Evolutionary conservation across 2,329 filamentous ascomycete species (phyloP), one percentile per base, ranked within the genome.

Genomic region (Clonostachys solani): DNA sequence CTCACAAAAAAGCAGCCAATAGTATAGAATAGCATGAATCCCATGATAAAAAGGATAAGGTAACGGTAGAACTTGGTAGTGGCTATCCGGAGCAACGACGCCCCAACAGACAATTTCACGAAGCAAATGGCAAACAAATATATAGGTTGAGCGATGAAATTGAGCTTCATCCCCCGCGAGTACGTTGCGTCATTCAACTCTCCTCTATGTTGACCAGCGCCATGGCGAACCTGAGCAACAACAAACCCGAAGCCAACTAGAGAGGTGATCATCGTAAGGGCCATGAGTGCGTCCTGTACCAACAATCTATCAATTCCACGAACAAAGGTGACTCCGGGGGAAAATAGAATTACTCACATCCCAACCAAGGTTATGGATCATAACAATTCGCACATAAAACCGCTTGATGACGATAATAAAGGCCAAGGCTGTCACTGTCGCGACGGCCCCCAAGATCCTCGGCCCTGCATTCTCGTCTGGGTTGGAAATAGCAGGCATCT

Each of bases 351-450:
- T 16, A 55, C 62, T 47, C 50, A 65, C 77, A 61, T 81, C 77
- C 19, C 63, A 53, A 3, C 75, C 74, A 41, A 73, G 62, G 29
- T 70, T 71, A 19, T 67, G 72, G 41, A 80, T 64, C 57, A 79
- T 68, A 12, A 58, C 54, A 3, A 67, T 23, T 12, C 77, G 67
- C 23, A 78, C 76, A 48, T 73, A 75, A 34, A 69, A 56, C 33
- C 74, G 67, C n/a, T 69, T 56, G 5, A 65, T 7, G 2, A 75
- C 68, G 2, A 64, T 57, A 10, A 73, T 43, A 0, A 65, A 54
- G 2, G 72, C 67, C 12, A 67, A 40, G 1, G 58, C 55, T 13
- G 68, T 66, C 43, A 74, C 61, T 2, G 65, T 49, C 10, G 67
- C 55, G 2, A 68, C 68, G 12, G 71, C 67, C 2, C 61, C 61